Percentiles rank a stretch among this genome's conserved stretches.
These are phyloP conservation scores for Rhizopus stolonifer DNA, from an alignment of 371 early-diverging fungal genomes.

Conservation along the genomic window DNA sequence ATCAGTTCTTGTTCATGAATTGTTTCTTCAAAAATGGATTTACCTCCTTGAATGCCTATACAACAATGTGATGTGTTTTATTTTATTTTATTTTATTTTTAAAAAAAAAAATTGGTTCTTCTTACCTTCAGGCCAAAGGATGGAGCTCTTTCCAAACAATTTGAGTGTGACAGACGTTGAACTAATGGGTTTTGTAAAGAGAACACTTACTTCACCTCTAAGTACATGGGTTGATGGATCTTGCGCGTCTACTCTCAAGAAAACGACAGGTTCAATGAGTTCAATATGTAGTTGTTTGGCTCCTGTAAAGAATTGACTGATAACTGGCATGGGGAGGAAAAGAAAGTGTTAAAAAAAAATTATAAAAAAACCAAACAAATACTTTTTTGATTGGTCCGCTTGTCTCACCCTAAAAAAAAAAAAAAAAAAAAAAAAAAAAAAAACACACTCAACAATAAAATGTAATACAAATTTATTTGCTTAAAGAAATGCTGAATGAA, in stretches of 20 bases:
- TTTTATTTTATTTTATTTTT: not conserved
- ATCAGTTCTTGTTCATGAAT: conserved; percentile 46
- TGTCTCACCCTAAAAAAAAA: too few relatives aligned
- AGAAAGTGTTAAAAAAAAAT: not conserved
- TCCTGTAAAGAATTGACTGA: conserved; percentile 39
- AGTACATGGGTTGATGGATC: conserved; percentile 36
- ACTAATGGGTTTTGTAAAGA: conserved; percentile 33
- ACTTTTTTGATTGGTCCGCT: too few relatives aligned
- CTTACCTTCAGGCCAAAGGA: conserved; percentile 52
- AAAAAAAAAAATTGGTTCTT: not conserved
- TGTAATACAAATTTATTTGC: too few relatives aligned
- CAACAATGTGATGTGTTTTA: not conserved
- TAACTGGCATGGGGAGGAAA: conserved; percentile 27
- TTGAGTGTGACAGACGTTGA: conserved; percentile 32
- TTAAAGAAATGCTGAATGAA: too few relatives aligned
- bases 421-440: too few relatives aligned
- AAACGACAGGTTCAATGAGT: conserved; percentile 45
- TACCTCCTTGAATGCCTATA: conserved; percentile 11
- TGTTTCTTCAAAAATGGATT: conserved; percentile 40
- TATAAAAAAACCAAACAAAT: too few relatives aligned
- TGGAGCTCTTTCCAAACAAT: conserved; percentile 38
- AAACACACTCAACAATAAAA: too few relatives aligned
- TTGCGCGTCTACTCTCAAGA: conserved; percentile 30
- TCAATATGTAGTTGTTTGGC: conserved; percentile 42
- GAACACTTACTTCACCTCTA: conserved; percentile 43